Evolutionary conservation across 352 stramenopile species (phyloP).

Genomic region (Phytophthora agathidicida): DNA sequence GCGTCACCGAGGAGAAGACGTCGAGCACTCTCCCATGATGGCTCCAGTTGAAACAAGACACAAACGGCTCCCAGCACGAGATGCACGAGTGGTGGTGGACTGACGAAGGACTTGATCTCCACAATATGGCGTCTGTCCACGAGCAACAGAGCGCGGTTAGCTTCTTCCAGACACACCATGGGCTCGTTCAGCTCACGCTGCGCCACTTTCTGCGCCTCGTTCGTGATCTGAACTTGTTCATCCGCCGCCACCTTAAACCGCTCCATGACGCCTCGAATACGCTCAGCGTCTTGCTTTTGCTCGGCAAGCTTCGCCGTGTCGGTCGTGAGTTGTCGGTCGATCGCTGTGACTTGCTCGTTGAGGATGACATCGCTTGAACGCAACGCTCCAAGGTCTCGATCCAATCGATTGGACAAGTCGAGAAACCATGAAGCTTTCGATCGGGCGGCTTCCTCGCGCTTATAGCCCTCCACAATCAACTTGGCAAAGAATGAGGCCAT

Average conservation of each 20-base stretch:
- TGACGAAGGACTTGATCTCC: constrained; percentile 88
- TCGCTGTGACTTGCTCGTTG: constrained; percentile 17
- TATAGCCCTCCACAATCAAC: constrained; percentile 20
- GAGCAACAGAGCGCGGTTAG: constrained; percentile 59
- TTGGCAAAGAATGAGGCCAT: constrained; percentile 32
- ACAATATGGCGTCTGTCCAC: constrained; percentile 80
- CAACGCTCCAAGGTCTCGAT: constrained; percentile 23
- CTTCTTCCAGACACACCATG: constrained; percentile 70
- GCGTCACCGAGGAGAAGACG: constrained; percentile 60
- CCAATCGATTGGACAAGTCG: constrained; percentile 25
- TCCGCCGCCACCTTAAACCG: constrained; percentile 63
- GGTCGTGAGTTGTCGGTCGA: constrained; percentile 34
- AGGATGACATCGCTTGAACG: constrained; percentile 29
- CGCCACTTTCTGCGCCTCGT: constrained; percentile 62
- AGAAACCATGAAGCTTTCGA: constrained; percentile 30
- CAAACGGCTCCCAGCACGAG: constrained; percentile 76
- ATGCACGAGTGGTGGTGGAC: constrained; percentile 69
- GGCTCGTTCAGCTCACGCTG: constrained; percentile 64
- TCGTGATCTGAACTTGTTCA: constrained; percentile 68
- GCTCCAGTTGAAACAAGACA: constrained; percentile 71
- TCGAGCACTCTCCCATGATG: constrained; percentile 75
- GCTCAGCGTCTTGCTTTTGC: constrained; percentile 50
- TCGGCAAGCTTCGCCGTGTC: constrained; percentile 36
- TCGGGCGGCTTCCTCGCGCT: constrained; percentile 23
- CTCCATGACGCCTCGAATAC: constrained; percentile 62